Base-by-base conservation (phyloP, 768 basidiomycete genomes). In the Postia placenta region DNA sequence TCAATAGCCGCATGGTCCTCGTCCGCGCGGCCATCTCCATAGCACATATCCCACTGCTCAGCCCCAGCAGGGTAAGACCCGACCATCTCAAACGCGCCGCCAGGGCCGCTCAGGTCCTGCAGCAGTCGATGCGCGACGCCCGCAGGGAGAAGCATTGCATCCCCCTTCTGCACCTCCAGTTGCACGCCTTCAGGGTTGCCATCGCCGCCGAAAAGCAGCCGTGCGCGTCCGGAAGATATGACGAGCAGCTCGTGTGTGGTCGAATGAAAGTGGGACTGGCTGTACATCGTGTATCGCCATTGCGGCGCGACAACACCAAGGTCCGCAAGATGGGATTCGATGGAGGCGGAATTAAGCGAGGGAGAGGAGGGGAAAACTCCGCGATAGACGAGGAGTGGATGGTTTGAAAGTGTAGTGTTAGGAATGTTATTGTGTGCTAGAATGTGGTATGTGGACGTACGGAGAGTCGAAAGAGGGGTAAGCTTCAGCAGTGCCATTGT, bases 261-360 rank as follows among this genome's bases (percentile, higher is more conserved):
- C n/a, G 66, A 67, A 52, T 74, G 71, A 56, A 67, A 75, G 54
- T 74, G 71, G 22, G 66, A 63, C 23, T 60, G 60, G 37, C 47
- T 53, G 60, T 72, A 73, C 70, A 72, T 72, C 22, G 69, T 65
- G 57, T 68, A 74, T 12, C 67, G 64, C 71, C 73, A 73, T 47
- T 67, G 62, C 2, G 72, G 72, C 28, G 51, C 50, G n/a, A 66
- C 64, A 14, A 67, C 66, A 7, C 65, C 69, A 23, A 67, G 55
- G 24, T 49, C 57, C 14, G 39, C 37, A 27, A 75, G 52, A 52
- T 73, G 68, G 15, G 60, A 50, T 42, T 72, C 69, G 48, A 74
- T 63, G 23, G 55, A 47, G 15, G 52, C 35, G 1, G 62, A 41
- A 7, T 59, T 51, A 17, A 52, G 47, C 23, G 55, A 50, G 11